Evolutionary conservation across 371 early-diverging fungal species (phyloP), one percentile per base, ranked within the genome.

Genomic region (Mucor indicus): DNA sequence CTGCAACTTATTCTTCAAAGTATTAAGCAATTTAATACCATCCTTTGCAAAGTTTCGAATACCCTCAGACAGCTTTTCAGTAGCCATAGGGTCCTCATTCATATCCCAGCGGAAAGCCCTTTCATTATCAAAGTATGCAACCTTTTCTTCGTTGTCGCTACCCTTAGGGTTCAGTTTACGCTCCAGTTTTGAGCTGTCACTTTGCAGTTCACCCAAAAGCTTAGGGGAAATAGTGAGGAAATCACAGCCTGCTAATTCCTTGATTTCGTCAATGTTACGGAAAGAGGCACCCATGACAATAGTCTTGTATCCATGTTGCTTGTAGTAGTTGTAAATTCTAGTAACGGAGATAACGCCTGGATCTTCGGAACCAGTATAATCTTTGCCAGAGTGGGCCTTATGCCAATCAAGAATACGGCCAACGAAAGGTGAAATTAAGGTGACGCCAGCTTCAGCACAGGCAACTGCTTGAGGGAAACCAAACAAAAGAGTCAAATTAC

Each of bases 241-340:
- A 69, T 98, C 98, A 64, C 93, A 92, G 32, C 98, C 98, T 45
- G 94, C 90, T 44, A 98, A 81, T 73, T 95, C 88, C 62, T 90
- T 84, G 60, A 98, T 97, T 69, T 98, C 96, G 46, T 90, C 95
- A 31, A 81, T 81, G 78, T 92, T 93, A 60, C 98, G 89, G 93
- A 98, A 98, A 19, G 94, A 93, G 36, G 98, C 98, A 44, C 97
- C 98, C 98, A 98, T 98, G 48, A 98, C 96, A 55, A 97, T 95
- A 66, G 98, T 98, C 50, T 91, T 87, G 85, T 96, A 93, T 46
- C 84, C 89, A 76, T 88, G 80, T 67, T 88, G 84, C 81, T 97
- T 96, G 87, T 96, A 97, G 84, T 97, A 96, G 83, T 93, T 91
- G 87, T 95, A 97, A 75, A 98, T 96, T 61, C 78, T 65, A 68